Base-by-base conservation (phyloP, 257 asterid genomes). In the Nicotiana obtusifolia region DNA sequence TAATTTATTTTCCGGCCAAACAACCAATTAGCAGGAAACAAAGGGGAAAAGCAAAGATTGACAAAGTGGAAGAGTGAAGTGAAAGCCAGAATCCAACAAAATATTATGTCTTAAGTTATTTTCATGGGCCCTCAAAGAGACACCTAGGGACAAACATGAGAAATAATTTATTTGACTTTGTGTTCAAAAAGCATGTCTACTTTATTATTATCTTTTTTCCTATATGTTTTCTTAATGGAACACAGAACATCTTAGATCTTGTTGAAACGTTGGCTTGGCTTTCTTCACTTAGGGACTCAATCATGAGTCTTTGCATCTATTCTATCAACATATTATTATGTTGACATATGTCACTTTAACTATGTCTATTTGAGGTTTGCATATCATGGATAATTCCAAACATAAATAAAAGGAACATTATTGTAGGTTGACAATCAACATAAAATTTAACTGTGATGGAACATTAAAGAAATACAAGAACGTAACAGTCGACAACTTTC, bases 81-180 rank as follows among this genome's bases (percentile, higher is more conserved):
- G 28, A 65, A 64, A 80, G 83, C 56, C 26, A 71, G 77, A 65
- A 65, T 80, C 65, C 54, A 22, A 80, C 60, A 2, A 80, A 59
- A 16, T 73, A 24, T 24, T 49, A 73, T 24, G 30, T 73, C 24
- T 47, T 0, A 24, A 26, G 41, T 73, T 49, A 24, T 73, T 73
- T 14, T 73, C 79, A 73, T 73, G 79, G 79, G 61, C 61, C 79
- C 79, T 73, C 61, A 47, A 49, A 24, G 44, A 24, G 62, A 49
- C 37, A 47, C 33, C 16, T 7, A 47, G 15, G 16, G 24, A 49
- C 79, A 73, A 73, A 73, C 44, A 73, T 73, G 17, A 73, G n/a
- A 73, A 71, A 47, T 49, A 73, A 73, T 73, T 0, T 24, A 73
- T 49, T 73, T 73, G 79, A 73, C 62, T 73, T 73, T 73, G 62